A percentile compares a stretch with the other conserved stretches of the same genome.
Conservation (phyloP, 176 grass and related monocot genomes). For the Oryza australiensis region DNA sequence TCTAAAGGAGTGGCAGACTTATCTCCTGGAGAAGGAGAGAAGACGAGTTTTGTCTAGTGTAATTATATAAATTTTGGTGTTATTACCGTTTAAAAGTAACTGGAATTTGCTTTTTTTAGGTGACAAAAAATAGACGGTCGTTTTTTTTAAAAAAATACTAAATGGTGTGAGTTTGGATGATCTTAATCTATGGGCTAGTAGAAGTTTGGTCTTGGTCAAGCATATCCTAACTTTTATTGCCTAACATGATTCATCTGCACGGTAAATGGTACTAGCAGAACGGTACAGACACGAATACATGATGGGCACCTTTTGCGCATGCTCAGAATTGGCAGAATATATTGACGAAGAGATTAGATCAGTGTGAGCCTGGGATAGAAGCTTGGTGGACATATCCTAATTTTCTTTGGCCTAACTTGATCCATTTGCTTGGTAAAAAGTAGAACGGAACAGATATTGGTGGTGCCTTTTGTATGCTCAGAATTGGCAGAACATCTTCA, state of each 20-base stretch:
- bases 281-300: background rate
- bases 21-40: too few species aligned
- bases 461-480: background rate
- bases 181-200: background rate
- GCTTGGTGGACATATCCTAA: background rate
- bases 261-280: background rate
- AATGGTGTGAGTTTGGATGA: background rate
- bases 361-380: too few species aligned
- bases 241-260: background rate
- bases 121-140: too few species aligned
- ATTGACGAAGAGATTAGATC: background rate
- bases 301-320: background rate
- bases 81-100: too few species aligned
- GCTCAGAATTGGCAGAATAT: background rate
- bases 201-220: background rate
- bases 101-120: too few species aligned
- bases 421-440: background rate
- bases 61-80: too few species aligned
- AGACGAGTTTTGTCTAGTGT: too few species aligned
- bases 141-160: too few species aligned
- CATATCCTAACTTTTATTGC: background rate
- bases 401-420: background rate
- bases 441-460: background rate
- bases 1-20: too few species aligned
- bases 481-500: background rate